These are phyloP conservation scores for Blastomyces parvus DNA, from an alignment of 2,329 filamentous ascomycete genomes.

Conservation along the genomic window DNA sequence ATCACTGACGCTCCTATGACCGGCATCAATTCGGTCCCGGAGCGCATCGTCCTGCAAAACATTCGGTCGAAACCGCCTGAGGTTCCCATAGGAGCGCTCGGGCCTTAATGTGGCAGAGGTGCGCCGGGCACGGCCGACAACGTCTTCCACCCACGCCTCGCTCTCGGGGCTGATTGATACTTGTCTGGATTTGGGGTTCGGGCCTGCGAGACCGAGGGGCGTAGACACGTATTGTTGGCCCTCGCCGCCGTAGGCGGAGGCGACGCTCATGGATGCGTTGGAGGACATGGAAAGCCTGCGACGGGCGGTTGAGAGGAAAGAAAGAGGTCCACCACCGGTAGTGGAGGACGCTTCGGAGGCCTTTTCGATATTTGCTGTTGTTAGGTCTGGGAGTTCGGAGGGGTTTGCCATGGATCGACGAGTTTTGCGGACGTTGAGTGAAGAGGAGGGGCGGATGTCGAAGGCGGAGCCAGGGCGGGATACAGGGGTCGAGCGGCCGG, in stretches of 20 bases:
- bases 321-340: conserved; percentile 19
- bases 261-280: conserved; percentile 26
- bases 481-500: conserved; percentile 26
- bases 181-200: conserved; percentile 32
- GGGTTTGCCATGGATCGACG: conserved; percentile 28
- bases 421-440: conserved; percentile 32
- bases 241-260: conserved; percentile 22
- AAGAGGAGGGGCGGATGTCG: conserved; percentile 30
- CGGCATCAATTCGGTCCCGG: conserved; percentile 1
- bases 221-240: conserved; percentile 23
- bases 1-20: conserved; percentile 29
- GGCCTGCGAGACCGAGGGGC: conserved; percentile 39
- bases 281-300: conserved; percentile 33
- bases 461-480: conserved; percentile 31
- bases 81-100: conserved; percentile 16
- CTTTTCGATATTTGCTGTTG: conserved; percentile 22
- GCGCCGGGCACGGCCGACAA: conserved; percentile 36
- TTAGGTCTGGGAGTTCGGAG: conserved; percentile 22
- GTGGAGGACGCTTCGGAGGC: conserved; percentile 19
- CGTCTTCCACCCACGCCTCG: conserved; percentile 41
- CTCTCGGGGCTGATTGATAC: conserved; percentile 37
- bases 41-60: conserved; percentile 6
- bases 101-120: conserved; percentile 28
- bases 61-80: conserved; percentile 11
- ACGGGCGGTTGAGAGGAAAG: conserved; percentile 20